phyloP scores from a whole-genome alignment of 2,329 filamentous ascomycete species.

The Orbilia blumenaviensis region DNA sequence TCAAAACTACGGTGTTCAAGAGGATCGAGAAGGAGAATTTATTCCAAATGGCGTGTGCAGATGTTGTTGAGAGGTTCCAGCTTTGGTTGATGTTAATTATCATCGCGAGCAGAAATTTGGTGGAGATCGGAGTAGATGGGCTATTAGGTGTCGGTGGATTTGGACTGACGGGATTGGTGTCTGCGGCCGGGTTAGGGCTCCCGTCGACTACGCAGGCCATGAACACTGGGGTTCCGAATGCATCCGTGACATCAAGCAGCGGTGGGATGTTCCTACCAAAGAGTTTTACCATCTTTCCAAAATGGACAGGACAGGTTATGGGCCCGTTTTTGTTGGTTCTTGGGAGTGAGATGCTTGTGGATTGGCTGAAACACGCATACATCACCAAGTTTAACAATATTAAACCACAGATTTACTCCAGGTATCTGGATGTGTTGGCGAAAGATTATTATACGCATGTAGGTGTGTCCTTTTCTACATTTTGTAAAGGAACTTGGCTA shows the following conservation, averaged over 20 bases:
- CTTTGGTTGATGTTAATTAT: slow-evolving; percentile 97
- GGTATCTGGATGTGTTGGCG: slow-evolving; percentile 90
- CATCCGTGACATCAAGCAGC: slow-evolving; percentile 62
- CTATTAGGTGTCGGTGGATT: slow-evolving; percentile 61
- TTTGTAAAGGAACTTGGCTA: slow-evolving; percentile 43
- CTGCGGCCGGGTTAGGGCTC: slow-evolving; percentile 36
- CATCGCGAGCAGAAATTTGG: slow-evolving; percentile 93
- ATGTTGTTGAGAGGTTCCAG: slow-evolving; percentile 96
- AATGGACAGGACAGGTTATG: slow-evolving; percentile 86
- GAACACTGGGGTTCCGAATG: slow-evolving; percentile 58
- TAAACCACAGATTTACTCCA: slow-evolving; percentile 85
- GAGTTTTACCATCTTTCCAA: slow-evolving; percentile 88
- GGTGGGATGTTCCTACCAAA: slow-evolving; percentile 70
- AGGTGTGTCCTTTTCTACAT: slow-evolving; percentile 59
- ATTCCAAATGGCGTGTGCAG: slow-evolving; percentile 94
- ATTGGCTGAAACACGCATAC: slow-evolving; percentile 96
- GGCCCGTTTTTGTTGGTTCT: slow-evolving; percentile 93
- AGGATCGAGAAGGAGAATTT: slow-evolving; percentile 98
- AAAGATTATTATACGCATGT: slow-evolving; percentile 98
- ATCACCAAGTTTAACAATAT: slow-evolving; percentile 99
- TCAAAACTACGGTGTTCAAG: slow-evolving; percentile 98
- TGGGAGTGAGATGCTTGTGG: slow-evolving; percentile 94
- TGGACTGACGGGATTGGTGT: slow-evolving; percentile 59
- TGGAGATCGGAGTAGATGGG: slow-evolving; percentile 87
- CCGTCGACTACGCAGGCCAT: not conserved